A percentile compares a stretch with the other conserved stretches of the same genome.
Evolutionary conservation across 2,329 filamentous ascomycete species (phyloP).

Genomic region (Colletotrichum cuscutae): DNA sequence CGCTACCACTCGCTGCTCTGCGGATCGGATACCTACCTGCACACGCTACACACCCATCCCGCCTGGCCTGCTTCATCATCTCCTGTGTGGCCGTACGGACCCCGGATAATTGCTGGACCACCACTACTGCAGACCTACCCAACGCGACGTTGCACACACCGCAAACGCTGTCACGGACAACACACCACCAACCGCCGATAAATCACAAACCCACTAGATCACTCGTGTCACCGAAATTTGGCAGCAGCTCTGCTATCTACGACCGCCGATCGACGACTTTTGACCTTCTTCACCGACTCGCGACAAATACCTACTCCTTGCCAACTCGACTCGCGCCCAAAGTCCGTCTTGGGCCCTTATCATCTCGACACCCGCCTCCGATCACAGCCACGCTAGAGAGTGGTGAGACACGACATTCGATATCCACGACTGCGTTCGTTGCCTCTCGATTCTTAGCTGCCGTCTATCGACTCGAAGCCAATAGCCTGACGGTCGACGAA

Average conservation of each 20-base stretch:
- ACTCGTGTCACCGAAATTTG: no score
- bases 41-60: no score
- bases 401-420: neutral
- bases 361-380: neutral
- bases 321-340: neutral
- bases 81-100: neutral
- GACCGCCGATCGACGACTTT: neutral
- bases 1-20: neutral
- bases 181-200: constrained; percentile 20
- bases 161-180: constrained; percentile 1
- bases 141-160: constrained; percentile 19
- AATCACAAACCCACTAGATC: neutral
- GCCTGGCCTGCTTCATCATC: no score
- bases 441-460: neutral
- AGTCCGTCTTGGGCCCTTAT: neutral
- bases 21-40: neutral
- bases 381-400: neutral
- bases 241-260: neutral
- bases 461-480: neutral
- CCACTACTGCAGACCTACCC: constrained; percentile 18
- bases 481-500: neutral
- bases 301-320: neutral
- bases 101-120: neutral
- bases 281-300: neutral
- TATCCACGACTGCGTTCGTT: neutral